Evolutionary conservation across 164 flowering plant species (phyloP), one percentile per base, ranked within the genome.

Genomic region (Cinnamomum chago): DNA sequence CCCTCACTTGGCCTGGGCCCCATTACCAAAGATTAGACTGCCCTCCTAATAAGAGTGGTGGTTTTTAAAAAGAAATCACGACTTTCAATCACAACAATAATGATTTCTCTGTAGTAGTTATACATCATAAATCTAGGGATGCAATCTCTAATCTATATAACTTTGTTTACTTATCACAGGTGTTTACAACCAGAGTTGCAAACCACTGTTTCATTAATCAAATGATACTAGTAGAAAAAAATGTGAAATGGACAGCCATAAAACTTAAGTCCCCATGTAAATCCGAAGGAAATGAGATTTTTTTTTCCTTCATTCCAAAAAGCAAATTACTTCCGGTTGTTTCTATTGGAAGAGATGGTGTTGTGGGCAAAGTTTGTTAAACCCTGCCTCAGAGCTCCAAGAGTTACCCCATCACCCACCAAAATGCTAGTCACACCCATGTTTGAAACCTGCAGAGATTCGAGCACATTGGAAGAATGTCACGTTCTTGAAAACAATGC

Each of bases 361-460:
- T 79, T 88, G 62, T 83, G 83, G 13, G 88, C 70, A 65, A 88
- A 95, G 50, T 83, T 70, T 30, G 85, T 76, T 2, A 95, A 87
- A 9, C 98, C 98, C 73, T 85, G 85, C 72, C 86, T 85, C 72
- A 95, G 73, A 73, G 97, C 94, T 76, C 83, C 90, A 40, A 92
- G 84, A 75, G 82, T 90, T 70, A 93, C 91, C 58, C 98, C 97
- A 62, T 91, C 83, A 40, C 76, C 80, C 20, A 93, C 98, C 80
- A 88, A 83, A 74, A 95, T 86, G 85, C 97, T 88, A 5, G 97
- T 93, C 13, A 86, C 98, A 20, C 97, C 99, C 98, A 90, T 89
- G 71, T 89, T 85, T 3, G 92, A 88, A 13, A 90, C 95, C 99
- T 95, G 88, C 22, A 73, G 20, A 13, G n/a, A 28, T 6, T 11